phyloP scores from a whole-genome alignment of 2,329 filamentous ascomycete species.

The Trichoderma cornu-damae region DNA sequence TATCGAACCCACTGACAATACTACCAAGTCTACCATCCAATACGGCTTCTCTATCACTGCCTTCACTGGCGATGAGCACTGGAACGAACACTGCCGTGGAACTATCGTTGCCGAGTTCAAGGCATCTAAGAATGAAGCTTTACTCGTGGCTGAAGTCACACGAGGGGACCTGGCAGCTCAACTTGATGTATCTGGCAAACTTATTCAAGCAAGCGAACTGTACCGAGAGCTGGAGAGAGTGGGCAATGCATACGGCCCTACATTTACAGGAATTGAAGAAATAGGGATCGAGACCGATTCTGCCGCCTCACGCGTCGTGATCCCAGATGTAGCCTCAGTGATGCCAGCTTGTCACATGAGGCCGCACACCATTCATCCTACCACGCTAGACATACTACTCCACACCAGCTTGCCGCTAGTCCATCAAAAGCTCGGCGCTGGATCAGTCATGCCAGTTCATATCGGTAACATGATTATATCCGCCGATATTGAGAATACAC shows the following conservation, averaged over 20 bases:
- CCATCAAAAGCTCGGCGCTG: background rate
- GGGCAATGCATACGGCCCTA: background rate
- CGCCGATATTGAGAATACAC: background rate
- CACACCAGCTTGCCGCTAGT: slow-evolving; percentile 46
- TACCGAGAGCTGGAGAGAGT: background rate
- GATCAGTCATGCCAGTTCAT: background rate
- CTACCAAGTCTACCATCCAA: background rate
- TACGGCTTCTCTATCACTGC: background rate
- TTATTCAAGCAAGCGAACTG: background rate
- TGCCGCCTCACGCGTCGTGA: slow-evolving; percentile 32
- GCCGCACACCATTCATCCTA: slow-evolving; percentile 50
- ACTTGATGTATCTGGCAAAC: background rate
- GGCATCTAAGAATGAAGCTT: background rate
- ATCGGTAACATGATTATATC: background rate
- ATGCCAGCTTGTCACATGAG: slow-evolving; percentile 52
- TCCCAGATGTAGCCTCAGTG: slow-evolving; percentile 45
- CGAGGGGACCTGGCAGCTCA: background rate
- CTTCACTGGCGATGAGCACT: background rate
- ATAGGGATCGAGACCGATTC: background rate
- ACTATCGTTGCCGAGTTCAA: background rate
- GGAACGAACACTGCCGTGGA: background rate
- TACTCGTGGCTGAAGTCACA: background rate
- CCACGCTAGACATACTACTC: slow-evolving; percentile 51
- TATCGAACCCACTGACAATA: slow-evolving; percentile 33
- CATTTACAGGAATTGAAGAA: background rate